Conservation (phyloP, 1,139 yeast species). For the Suhomyces coccinellae region DNA sequence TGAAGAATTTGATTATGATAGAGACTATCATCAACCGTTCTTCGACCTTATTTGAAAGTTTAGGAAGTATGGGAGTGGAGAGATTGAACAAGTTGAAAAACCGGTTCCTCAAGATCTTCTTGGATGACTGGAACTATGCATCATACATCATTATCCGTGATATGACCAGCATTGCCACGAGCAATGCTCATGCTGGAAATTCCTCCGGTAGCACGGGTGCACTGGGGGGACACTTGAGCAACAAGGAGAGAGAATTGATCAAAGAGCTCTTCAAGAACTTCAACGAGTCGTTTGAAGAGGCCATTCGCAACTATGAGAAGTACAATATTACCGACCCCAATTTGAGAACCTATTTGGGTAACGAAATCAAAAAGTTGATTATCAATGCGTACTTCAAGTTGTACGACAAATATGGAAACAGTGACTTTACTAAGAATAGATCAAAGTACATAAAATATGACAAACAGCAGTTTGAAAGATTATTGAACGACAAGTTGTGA, state of each 20-base stretch:
- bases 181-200: slow-evolving; percentile 40
- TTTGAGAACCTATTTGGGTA: slow-evolving; percentile 58
- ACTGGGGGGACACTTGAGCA: slow-evolving; percentile 31
- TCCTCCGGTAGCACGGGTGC: slow-evolving; percentile 22
- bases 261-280: slow-evolving; percentile 84
- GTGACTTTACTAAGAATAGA: slow-evolving; percentile 73
- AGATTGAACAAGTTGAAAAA: slow-evolving; percentile 71
- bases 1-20: slow-evolving; percentile 70
- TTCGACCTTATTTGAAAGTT: slow-evolving; percentile 48
- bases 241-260: slow-evolving; percentile 78
- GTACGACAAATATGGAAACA: slow-evolving; percentile 68
- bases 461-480: slow-evolving; percentile 57
- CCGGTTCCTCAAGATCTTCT: slow-evolving; percentile 70
- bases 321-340: slow-evolving; percentile 67
- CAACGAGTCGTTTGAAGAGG: slow-evolving; percentile 79
- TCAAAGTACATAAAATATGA: slow-evolving; percentile 75
- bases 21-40: slow-evolving; percentile 73
- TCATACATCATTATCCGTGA: slow-evolving; percentile 72
- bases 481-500: slow-evolving; percentile 37
- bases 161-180: slow-evolving; percentile 57
- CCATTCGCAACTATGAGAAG: slow-evolving; percentile 61
- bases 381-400: slow-evolving; percentile 83
- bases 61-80: slow-evolving; percentile 66
- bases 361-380: slow-evolving; percentile 68
- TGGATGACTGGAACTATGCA: slow-evolving; percentile 82